Percentiles rank a stretch among this genome's conserved stretches.
Evolutionary conservation across 495 filamentous ascomycete species (phyloP).

Genomic region (Penicillium waksmanii): DNA sequence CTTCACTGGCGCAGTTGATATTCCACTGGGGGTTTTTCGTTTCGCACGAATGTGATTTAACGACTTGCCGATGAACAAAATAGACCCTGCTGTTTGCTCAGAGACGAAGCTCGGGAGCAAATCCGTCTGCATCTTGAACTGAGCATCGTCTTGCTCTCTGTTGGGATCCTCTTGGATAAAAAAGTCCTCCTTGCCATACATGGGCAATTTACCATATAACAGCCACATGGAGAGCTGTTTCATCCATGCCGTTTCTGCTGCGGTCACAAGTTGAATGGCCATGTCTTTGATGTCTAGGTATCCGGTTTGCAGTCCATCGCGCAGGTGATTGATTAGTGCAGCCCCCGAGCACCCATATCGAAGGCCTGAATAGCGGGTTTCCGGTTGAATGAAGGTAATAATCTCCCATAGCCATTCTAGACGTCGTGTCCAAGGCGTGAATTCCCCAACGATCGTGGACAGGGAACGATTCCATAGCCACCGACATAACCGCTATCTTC

Average conservation of each 20-base stretch:
- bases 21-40: constrained; percentile 38
- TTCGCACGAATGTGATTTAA: constrained; percentile 75
- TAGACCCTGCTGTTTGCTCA: constrained; percentile 71
- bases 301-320: constrained; percentile 79
- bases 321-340: constrained; percentile 73
- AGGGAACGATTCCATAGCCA: constrained; percentile 91
- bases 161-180: constrained; percentile 63
- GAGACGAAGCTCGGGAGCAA: constrained; percentile 81
- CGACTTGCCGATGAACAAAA: constrained; percentile 89
- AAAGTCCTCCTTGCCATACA: constrained; percentile 75
- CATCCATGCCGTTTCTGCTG: constrained; percentile 90
- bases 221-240: constrained; percentile 88
- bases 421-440: constrained; percentile 79
- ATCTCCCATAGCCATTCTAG: constrained; percentile 88
- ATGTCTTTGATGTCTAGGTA: constrained; percentile 82
- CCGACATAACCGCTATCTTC: constrained; percentile 77
- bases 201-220: constrained; percentile 80
- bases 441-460: constrained; percentile 79
- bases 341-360: constrained; percentile 58
- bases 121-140: constrained; percentile 57
- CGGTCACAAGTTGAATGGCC: constrained; percentile 66
- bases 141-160: constrained; percentile 40
- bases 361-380: constrained; percentile 27
- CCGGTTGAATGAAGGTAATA: constrained; percentile 62
- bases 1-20: constrained; percentile 55